Percentiles rank a stretch among this genome's conserved stretches.
Conservation (phyloP, 306 rosid genomes). For the Lablab purpureus region DNA sequence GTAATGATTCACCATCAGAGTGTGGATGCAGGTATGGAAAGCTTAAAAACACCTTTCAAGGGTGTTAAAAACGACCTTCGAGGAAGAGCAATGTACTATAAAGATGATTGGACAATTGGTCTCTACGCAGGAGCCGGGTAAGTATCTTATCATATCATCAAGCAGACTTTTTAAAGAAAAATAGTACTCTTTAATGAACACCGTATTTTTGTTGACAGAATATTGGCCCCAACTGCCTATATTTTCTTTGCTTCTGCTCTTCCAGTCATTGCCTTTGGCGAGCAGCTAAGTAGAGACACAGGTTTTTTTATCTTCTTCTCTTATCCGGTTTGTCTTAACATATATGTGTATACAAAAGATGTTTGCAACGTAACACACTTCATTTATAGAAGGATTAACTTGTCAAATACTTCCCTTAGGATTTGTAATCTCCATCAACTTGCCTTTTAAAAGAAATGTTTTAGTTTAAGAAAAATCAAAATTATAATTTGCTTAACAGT, state of each 20-base stretch:
- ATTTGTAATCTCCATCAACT: neutral
- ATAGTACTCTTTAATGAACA: slow-evolving; percentile 15
- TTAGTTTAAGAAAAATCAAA: neutral
- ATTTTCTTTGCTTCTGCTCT: slow-evolving; percentile 88
- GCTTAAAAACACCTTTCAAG: slow-evolving; percentile 62
- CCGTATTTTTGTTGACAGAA: slow-evolving; percentile 50
- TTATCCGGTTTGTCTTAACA: neutral
- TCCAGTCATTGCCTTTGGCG: slow-evolving; percentile 87
- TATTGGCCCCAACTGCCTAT: slow-evolving; percentile 79
- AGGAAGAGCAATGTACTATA: slow-evolving; percentile 71
- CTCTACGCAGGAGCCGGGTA: slow-evolving; percentile 74
- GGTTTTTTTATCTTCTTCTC: slow-evolving; percentile 55
- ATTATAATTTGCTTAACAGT: neutral
- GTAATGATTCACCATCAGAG: neutral
- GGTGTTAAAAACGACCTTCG: slow-evolving; percentile 67
- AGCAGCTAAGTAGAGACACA: slow-evolving; percentile 72
- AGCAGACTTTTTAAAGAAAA: neutral
- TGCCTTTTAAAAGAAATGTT: neutral
- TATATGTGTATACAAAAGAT: neutral
- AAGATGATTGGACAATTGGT: slow-evolving; percentile 80
- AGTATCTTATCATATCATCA: neutral
- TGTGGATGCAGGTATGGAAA: slow-evolving; percentile 60
- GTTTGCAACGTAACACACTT: neutral
- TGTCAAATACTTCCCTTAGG: neutral
- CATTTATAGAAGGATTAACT: neutral